Evolutionary conservation across 306 rosid genomes (phyloP).

Genomic region (Amphicarpaea edgeworthii): DNA sequence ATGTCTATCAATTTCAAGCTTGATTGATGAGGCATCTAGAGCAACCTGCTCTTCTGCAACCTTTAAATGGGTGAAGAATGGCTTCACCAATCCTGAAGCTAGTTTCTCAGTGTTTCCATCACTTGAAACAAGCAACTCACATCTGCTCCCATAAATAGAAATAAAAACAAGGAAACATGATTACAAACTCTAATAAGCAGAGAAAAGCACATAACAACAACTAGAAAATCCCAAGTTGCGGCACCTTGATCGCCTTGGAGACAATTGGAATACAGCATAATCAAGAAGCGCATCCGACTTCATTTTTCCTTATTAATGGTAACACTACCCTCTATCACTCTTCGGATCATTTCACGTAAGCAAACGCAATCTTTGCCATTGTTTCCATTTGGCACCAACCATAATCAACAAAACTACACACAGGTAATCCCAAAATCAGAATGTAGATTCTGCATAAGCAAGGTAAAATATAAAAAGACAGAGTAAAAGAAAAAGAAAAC

Average conservation of each 20-base stretch:
- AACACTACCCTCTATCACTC: slow-evolving; percentile 44
- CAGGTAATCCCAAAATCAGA: slow-evolving; percentile 36
- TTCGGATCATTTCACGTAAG: slow-evolving; percentile 56
- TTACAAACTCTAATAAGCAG: slow-evolving; percentile 23
- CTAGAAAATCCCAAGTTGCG: slow-evolving; percentile 39
- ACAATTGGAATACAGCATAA: slow-evolving; percentile 88
- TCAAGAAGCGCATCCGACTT: slow-evolving; percentile 90
- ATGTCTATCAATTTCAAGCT: slow-evolving; percentile 74
- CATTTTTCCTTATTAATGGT: slow-evolving; percentile 65
- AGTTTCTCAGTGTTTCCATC: slow-evolving; percentile 83
- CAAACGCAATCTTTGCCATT: slow-evolving; percentile 39
- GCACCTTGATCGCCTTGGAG: slow-evolving; percentile 88
- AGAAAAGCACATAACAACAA: slow-evolving; percentile 19
- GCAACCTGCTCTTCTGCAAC: slow-evolving; percentile 90
- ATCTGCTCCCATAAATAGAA: slow-evolving; percentile 59
- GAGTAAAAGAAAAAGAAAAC: neutral
- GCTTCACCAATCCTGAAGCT: slow-evolving; percentile 90
- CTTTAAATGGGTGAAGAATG: slow-evolving; percentile 86
- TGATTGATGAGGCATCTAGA: slow-evolving; percentile 72
- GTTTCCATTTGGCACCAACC: slow-evolving; percentile 29
- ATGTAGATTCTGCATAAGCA: slow-evolving; percentile 47
- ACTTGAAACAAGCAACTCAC: slow-evolving; percentile 82
- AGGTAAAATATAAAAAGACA: neutral
- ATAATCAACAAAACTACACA: slow-evolving; percentile 40
- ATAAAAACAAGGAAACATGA: slow-evolving; percentile 23